phyloP scores from a whole-genome alignment of 2,329 filamentous ascomycete genomes.

The Volutella citrinella region DNA sequence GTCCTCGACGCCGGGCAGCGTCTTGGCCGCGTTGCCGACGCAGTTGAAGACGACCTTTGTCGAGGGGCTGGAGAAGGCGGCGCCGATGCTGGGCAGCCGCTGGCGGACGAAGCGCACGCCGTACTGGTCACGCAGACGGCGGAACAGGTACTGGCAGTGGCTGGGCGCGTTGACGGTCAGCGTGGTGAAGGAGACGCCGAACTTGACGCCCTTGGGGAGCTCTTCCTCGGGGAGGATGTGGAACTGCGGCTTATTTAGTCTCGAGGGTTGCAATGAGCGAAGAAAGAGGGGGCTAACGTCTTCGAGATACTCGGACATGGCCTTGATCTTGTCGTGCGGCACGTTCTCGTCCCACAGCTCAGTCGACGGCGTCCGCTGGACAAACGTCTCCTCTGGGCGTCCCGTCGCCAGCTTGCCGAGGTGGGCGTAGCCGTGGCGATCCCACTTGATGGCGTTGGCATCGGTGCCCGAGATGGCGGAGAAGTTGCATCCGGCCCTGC shows the following conservation, averaged over 20 bases:
- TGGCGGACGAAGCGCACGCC: constrained; percentile 31
- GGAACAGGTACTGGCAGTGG: constrained; percentile 32
- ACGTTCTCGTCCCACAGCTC: constrained; percentile 41
- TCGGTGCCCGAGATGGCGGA: constrained; percentile 41
- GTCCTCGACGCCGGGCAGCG: constrained; percentile 34
- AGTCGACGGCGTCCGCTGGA: constrained; percentile 34
- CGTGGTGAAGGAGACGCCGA: constrained; percentile 34
- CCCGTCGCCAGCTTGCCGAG: constrained; percentile 32
- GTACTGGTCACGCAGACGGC: constrained; percentile 22
- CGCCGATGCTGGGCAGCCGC: constrained; percentile 24
- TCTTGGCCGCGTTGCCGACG: constrained; percentile 32
- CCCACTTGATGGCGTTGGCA: constrained; percentile 40
- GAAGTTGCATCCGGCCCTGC: constrained; percentile 42
- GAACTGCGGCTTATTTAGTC: constrained; percentile 23
- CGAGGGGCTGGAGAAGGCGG: constrained; percentile 21
- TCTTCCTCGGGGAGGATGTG: constrained; percentile 24
- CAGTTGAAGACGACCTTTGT: constrained; percentile 35
- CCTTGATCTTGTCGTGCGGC: constrained; percentile 37
- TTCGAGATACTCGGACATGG: constrained; percentile 38
- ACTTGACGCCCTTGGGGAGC: constrained; percentile 30
- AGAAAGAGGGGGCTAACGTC: constrained; percentile 36
- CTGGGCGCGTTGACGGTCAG: constrained; percentile 36
- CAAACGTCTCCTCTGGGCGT: constrained; percentile 28
- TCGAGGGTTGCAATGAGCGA: no score
- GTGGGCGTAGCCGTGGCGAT: constrained; percentile 36